Evolutionary conservation across 345 rosid genomes (phyloP), one percentile per base, ranked within the genome.

Genomic region (Brassica cretica): DNA sequence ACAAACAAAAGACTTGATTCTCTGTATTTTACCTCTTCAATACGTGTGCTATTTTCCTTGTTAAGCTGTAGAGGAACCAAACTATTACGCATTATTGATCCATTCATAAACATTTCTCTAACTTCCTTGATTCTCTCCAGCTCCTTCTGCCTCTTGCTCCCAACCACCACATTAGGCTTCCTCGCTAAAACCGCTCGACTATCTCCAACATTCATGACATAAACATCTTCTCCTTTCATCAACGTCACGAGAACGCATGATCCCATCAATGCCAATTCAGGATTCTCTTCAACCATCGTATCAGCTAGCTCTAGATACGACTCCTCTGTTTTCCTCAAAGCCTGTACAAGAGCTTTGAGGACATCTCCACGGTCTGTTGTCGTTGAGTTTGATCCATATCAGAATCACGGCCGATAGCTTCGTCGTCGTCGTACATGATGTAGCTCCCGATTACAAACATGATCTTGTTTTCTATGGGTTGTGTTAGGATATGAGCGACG

Each of bases 181-280:
- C 77, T 82, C 0, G 85, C 99, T 59, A 95, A 62, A 68, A 95
- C 88, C 2, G 97, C 97, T 18, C 99, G 80, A 70, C 98, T 93
- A 44, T 95, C 99, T 3, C 99, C 99, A 30, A 95, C 93, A 68
- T 90, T 95, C 98, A 95, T 88, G 80, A 95, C 80, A 66, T 95
- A 95, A 6, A 53, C 60, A 16, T 53, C 60, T 53, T 53, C 60
- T 6, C 60, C 60, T 53, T 53, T 53, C 21, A 95, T 93, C 76
- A 95, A 68, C 87, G 90, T 89, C 37, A 89, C 97, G 61, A 95
- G 80, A 76, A 93, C 98, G 63, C 99, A 95, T 5, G 99, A 95
- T 21, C 99, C 99, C 96, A 95, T 95, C 78, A 93, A 82, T 68
- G 95, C 90, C 71, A 95, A 19, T 78, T 91, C 97, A 0, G 99